These are phyloP conservation scores for Penicillium paxilli DNA, from an alignment of 495 filamentous ascomycete genomes.

Conservation along the genomic window DNA sequence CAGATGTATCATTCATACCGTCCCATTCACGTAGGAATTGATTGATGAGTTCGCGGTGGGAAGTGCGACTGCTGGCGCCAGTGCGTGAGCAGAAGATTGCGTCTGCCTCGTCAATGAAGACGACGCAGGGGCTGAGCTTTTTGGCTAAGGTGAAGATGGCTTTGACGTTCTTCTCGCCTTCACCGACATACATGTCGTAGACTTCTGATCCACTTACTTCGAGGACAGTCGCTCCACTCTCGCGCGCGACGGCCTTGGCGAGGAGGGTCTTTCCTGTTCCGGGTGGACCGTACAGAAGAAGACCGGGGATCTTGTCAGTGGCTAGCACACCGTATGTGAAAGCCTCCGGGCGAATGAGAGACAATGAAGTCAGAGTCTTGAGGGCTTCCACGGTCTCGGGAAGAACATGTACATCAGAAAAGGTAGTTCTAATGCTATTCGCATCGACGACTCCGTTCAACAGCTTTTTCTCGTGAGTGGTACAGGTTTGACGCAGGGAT, in stretches of 20 bases:
- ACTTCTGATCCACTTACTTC: conserved; percentile 74
- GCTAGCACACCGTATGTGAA: conserved; percentile 95
- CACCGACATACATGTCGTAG: conserved; percentile 94
- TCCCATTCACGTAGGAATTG: conserved; percentile 99
- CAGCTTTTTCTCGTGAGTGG: conserved; percentile 77
- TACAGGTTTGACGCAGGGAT: conserved; percentile 56
- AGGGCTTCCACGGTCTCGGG: conserved; percentile 82
- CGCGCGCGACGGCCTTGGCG: conserved; percentile 93
- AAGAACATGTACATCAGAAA: conserved; percentile 79
- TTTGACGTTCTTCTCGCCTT: conserved; percentile 94
- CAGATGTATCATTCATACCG: conserved; percentile 79
- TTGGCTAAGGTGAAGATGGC: conserved; percentile 90
- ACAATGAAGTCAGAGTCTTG: conserved; percentile 86
- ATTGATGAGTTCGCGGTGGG: conserved; percentile 90
- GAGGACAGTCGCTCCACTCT: conserved; percentile 85
- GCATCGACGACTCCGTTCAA: conserved; percentile 80
- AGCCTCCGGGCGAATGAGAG: conserved; percentile 85
- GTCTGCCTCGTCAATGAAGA: conserved; percentile 98
- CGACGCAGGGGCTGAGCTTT: conserved; percentile 88
- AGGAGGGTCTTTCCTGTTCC: conserved; percentile 95
- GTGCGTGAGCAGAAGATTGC: conserved; percentile 80
- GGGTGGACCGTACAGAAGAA: conserved; percentile 90
- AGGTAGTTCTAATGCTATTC: conserved; percentile 79
- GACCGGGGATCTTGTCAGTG: conserved; percentile 84
- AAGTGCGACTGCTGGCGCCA: conserved; percentile 54